Conservation (phyloP, 2,329 filamentous ascomycete genomes). For the Tolypocladium tundrense region DNA sequence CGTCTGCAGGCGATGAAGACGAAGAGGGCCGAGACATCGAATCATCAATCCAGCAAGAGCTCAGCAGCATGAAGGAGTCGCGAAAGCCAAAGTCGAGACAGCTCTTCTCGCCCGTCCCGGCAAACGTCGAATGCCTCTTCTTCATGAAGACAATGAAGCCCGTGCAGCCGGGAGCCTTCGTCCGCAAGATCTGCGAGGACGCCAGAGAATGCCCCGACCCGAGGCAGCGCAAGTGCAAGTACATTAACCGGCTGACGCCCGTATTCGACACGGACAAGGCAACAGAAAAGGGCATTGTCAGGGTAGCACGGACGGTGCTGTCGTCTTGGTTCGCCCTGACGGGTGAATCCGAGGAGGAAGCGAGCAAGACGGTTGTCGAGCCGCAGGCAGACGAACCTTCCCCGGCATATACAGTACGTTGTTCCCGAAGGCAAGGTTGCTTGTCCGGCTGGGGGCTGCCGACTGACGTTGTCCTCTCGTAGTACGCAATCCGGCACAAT, state of each 20-base stretch:
- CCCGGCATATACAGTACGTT: slow-evolving; percentile 31
- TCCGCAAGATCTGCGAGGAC: slow-evolving; percentile 45
- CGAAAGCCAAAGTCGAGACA: slow-evolving; percentile 30
- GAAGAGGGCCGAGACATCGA: slow-evolving; percentile 57
- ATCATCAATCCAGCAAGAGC: slow-evolving; percentile 58
- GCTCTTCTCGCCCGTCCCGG: slow-evolving; percentile 40
- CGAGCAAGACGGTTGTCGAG: slow-evolving; percentile 4
- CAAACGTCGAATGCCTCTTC: slow-evolving; percentile 51
- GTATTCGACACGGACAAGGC: slow-evolving; percentile 50
- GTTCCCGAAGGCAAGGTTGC: neutral
- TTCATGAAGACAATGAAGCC: slow-evolving; percentile 49
- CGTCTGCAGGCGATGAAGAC: slow-evolving; percentile 27
- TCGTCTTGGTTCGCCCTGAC: slow-evolving; percentile 48
- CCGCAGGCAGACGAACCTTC: slow-evolving; percentile 4
- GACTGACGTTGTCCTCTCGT: neutral
- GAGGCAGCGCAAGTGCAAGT: slow-evolving; percentile 37
- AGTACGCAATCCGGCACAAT: slow-evolving; percentile 81
- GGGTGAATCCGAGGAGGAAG: slow-evolving; percentile 9
- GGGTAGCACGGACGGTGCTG: slow-evolving; percentile 54
- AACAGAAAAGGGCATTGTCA: slow-evolving; percentile 56
- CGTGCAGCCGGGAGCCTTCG: slow-evolving; percentile 45
- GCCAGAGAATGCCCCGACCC: slow-evolving; percentile 31
- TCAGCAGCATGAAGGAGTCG: slow-evolving; percentile 47
- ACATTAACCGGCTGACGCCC: slow-evolving; percentile 49
- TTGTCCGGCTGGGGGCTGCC: neutral